A percentile compares a stretch with the other conserved stretches of the same genome.
phyloP scores from a whole-genome alignment of 2,329 filamentous ascomycete genomes.

The Aspergillus quadrilineatus region DNA sequence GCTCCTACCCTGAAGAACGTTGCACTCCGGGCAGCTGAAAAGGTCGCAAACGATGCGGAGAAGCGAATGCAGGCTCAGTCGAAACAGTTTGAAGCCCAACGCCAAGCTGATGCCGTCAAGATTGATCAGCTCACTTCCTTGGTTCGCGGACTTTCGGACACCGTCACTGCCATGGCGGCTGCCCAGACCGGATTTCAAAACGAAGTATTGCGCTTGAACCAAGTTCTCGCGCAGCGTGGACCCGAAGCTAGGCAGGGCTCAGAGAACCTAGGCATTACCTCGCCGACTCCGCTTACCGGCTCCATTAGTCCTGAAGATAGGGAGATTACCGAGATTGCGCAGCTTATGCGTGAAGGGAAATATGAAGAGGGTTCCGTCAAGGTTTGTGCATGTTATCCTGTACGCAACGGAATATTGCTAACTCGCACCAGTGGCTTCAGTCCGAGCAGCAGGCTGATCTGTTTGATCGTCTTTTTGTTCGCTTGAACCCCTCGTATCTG shows the following conservation, averaged over 20 bases:
- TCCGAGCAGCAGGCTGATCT: slow-evolving; percentile 58
- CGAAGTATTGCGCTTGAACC: slow-evolving; percentile 40
- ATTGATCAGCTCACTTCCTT: slow-evolving; percentile 60
- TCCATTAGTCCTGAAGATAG: slow-evolving; percentile 36
- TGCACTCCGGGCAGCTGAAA: slow-evolving; percentile 65
- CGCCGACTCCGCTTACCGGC: slow-evolving; percentile 15
- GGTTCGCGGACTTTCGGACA: slow-evolving; percentile 55
- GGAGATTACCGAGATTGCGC: slow-evolving; percentile 44
- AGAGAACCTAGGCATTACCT: slow-evolving; percentile 21
- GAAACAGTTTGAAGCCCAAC: slow-evolving; percentile 52
- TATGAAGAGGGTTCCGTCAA: slow-evolving; percentile 49
- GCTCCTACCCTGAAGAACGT: slow-evolving; percentile 65
- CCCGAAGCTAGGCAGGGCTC: slow-evolving; percentile 19
- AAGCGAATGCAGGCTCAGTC: slow-evolving; percentile 55
- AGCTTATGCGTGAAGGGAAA: slow-evolving; percentile 39
- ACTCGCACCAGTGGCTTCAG: slow-evolving; percentile 56
- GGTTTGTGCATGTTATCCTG: slow-evolving; percentile 28
- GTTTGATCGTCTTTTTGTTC: slow-evolving; percentile 63
- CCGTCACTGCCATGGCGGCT: slow-evolving; percentile 45
- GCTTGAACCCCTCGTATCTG: slow-evolving; percentile 58
- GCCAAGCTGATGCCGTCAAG: slow-evolving; percentile 56
- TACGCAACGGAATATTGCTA: slow-evolving; percentile 12
- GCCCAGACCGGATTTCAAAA: slow-evolving; percentile 44
- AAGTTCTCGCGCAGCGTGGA: slow-evolving; percentile 27
- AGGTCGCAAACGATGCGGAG: slow-evolving; percentile 67